Evolutionary conservation across 352 stramenopile genomes (phyloP).

Genomic region (Globisporangium megalacanthum): DNA sequence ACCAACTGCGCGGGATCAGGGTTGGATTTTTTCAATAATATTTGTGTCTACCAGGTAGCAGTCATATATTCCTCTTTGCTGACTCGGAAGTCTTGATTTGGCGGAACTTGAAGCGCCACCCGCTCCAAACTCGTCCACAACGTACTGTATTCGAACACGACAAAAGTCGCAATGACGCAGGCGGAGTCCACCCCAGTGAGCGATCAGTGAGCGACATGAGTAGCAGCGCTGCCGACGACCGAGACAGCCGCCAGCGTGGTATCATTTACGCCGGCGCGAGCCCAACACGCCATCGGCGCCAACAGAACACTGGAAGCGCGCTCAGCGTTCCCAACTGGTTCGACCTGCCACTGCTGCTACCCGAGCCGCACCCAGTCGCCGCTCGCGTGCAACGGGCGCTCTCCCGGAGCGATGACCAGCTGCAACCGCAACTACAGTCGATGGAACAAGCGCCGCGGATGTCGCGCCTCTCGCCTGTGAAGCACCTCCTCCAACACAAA

Average conservation of each 20-base stretch:
- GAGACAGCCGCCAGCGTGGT: constrained; percentile 18
- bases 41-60: neutral
- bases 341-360: constrained; percentile 55
- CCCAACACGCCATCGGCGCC: constrained; percentile 1
- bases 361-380: constrained; percentile 30
- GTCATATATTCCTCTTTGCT: too few relatives aligned
- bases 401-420: neutral
- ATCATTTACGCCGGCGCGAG: constrained; percentile 27
- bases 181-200: too few relatives aligned
- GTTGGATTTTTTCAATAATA: constrained; percentile 1
- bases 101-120: too few relatives aligned
- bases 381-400: constrained; percentile 39
- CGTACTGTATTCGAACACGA: too few relatives aligned
- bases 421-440: neutral
- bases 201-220: constrained; percentile 3
- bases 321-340: constrained; percentile 44
- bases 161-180: too few relatives aligned
- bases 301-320: neutral
- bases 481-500: constrained; percentile 4
- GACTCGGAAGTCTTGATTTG: too few relatives aligned
- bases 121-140: too few relatives aligned
- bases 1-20: neutral
- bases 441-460: constrained; percentile 32
- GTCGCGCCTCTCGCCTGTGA: constrained; percentile 30
- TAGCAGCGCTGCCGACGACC: neutral